A percentile compares a stretch with the other conserved stretches of the same genome.
These are phyloP conservation scores for Ceriops zippeliana DNA, from an alignment of 345 rosid species.

Conservation along the genomic window DNA sequence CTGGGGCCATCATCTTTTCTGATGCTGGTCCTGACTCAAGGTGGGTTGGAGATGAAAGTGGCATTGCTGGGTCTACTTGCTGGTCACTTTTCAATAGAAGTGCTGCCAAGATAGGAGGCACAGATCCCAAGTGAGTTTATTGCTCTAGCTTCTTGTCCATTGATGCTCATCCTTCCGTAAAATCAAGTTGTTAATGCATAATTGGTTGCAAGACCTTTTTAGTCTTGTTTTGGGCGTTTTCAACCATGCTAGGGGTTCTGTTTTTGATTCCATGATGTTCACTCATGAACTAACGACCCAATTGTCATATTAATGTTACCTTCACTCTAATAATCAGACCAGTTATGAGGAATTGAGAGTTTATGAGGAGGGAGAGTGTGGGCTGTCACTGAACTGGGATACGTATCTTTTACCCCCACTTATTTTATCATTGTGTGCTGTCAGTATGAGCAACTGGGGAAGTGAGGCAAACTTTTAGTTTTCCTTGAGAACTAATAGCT, in stretches of 20 bases:
- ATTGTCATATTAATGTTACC: not conserved
- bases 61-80: constrained; percentile 59
- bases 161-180: not conserved
- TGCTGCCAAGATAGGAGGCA: constrained; percentile 51
- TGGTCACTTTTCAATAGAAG: constrained; percentile 84
- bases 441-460: not conserved
- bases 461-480: not conserved
- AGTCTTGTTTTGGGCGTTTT: not conserved
- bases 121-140: constrained; percentile 56
- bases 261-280: not conserved
- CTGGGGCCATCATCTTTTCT: constrained; percentile 68
- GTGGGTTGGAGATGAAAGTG: constrained; percentile 85
- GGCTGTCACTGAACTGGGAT: not conserved
- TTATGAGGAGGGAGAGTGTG: not conserved
- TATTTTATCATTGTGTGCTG: not conserved
- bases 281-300: not conserved
- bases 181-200: not conserved
- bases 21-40: constrained; percentile 83
- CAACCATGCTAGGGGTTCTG: not conserved
- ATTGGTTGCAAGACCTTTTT: not conserved
- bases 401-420: not conserved
- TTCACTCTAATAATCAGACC: not conserved
- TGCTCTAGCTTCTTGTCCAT: not conserved
- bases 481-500: not conserved
- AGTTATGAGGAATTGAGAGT: not conserved